Percentiles rank a stretch among this genome's conserved stretches.
Conservation (phyloP, 495 filamentous ascomycete species). For the Cudoniella acicularis region DNA sequence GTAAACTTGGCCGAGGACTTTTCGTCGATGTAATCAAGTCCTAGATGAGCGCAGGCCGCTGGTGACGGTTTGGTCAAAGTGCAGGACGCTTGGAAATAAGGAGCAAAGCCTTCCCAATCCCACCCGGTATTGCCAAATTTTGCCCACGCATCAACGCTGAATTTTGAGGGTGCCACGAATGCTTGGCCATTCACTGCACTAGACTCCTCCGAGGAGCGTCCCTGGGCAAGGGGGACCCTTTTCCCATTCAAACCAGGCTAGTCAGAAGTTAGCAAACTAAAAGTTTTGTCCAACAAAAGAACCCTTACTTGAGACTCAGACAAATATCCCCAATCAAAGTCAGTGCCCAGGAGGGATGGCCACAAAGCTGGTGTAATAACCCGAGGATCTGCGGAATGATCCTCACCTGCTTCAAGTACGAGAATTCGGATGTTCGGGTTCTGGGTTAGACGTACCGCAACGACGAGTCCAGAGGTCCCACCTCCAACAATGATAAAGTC, state of each 20-base stretch:
- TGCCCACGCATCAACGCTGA: slow-evolving; percentile 50
- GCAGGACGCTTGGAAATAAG: slow-evolving; percentile 40
- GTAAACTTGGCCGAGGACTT: slow-evolving; percentile 24
- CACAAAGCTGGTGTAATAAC: slow-evolving; percentile 42
- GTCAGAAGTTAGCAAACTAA: background rate
- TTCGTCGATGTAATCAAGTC: slow-evolving; percentile 33
- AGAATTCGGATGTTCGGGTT: slow-evolving; percentile 36
- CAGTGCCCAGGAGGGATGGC: slow-evolving; percentile 37
- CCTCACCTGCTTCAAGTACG: slow-evolving; percentile 50
- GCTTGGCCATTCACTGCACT: background rate
- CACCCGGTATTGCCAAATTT: slow-evolving; percentile 51
- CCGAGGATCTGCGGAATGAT: slow-evolving; percentile 39
- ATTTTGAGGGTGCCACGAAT: slow-evolving; percentile 28
- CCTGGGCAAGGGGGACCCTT: no score
- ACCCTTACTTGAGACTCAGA: slow-evolving; percentile 42
- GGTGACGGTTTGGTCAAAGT: slow-evolving; percentile 30
- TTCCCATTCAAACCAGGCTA: slow-evolving; percentile 6
- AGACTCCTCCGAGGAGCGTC: no score
- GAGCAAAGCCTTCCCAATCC: slow-evolving; percentile 44
- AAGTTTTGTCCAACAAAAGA: slow-evolving; percentile 3
- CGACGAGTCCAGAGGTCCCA: slow-evolving; percentile 79
- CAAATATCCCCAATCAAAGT: slow-evolving; percentile 49
- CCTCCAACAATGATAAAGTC: slow-evolving; percentile 85
- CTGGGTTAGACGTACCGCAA: slow-evolving; percentile 54
- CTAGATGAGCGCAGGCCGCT: slow-evolving; percentile 28